Percentiles rank a stretch among this genome's conserved stretches.
phyloP scores from a whole-genome alignment of 2,329 filamentous ascomycete species.

The Trichoderma lentiforme region DNA sequence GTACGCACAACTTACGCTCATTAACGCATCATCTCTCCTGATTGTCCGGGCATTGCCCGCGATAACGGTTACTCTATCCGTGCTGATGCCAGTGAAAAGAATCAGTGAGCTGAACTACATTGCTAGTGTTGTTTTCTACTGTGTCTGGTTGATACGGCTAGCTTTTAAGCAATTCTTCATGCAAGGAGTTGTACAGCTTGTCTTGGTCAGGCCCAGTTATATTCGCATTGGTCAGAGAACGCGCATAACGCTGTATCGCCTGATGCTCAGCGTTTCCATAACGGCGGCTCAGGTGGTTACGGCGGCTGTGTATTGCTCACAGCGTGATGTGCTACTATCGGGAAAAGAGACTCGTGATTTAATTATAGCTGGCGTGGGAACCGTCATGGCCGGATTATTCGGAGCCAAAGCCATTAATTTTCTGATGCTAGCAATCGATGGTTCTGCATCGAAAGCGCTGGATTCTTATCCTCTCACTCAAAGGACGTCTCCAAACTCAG shows the following conservation, averaged over 20 bases:
- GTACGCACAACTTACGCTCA: neutral
- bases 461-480: neutral
- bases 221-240: neutral
- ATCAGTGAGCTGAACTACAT: neutral
- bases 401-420: neutral
- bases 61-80: neutral
- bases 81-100: neutral
- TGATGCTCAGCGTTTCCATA: neutral
- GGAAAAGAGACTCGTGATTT: neutral
- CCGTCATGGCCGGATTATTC: neutral
- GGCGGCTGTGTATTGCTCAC: neutral
- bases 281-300: neutral
- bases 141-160: neutral
- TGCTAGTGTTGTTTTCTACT: neutral
- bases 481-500: neutral
- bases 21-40: neutral
- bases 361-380: neutral
- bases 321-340: neutral
- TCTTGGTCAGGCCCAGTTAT: neutral
- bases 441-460: neutral
- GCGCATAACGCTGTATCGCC: neutral
- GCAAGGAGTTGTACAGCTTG: neutral
- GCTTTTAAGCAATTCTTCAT: neutral
- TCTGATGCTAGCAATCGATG: neutral
- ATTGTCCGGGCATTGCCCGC: neutral